A percentile compares a stretch with the other conserved stretches of the same genome.
These are phyloP conservation scores for Zygoascus meyerae DNA, from an alignment of 1,139 yeast species.

Conservation along the genomic window DNA sequence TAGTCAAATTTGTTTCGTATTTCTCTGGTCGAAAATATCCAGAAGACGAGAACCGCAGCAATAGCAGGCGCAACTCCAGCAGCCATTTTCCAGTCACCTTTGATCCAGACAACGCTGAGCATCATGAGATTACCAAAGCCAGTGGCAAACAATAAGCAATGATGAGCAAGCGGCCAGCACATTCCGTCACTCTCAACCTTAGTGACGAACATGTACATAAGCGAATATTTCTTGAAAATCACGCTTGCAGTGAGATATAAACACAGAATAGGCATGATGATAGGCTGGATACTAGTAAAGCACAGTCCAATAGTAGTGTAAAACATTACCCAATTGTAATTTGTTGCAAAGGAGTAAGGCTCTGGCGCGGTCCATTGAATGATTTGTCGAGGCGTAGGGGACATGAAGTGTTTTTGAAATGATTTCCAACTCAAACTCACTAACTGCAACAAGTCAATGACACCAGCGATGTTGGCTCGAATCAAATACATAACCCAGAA, in stretches of 20 bases:
- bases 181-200: constrained; percentile 38
- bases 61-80: constrained; percentile 33
- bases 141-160: constrained; percentile 33
- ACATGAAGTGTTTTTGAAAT: constrained; percentile 26
- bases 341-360: constrained; percentile 33
- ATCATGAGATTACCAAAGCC: constrained; percentile 35
- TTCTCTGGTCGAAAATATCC: constrained; percentile 21
- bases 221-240: constrained; percentile 34
- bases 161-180: constrained; percentile 37
- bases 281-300: constrained; percentile 38
- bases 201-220: constrained; percentile 36
- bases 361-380: constrained; percentile 36
- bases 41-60: constrained; percentile 29
- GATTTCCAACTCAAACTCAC: constrained; percentile 28
- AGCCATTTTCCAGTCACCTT: constrained; percentile 34
- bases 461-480: constrained; percentile 32
- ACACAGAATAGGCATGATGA: constrained; percentile 32
- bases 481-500: constrained; percentile 41
- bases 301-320: constrained; percentile 37
- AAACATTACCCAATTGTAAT: constrained; percentile 35
- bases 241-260: constrained; percentile 32
- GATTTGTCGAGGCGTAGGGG: constrained; percentile 37
- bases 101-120: constrained; percentile 37
- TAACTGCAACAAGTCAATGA: constrained; percentile 33
- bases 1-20: constrained; percentile 29